Evolutionary conservation across 2,329 filamentous ascomycete genomes (phyloP).

Genomic region (Septoria linicola): DNA sequence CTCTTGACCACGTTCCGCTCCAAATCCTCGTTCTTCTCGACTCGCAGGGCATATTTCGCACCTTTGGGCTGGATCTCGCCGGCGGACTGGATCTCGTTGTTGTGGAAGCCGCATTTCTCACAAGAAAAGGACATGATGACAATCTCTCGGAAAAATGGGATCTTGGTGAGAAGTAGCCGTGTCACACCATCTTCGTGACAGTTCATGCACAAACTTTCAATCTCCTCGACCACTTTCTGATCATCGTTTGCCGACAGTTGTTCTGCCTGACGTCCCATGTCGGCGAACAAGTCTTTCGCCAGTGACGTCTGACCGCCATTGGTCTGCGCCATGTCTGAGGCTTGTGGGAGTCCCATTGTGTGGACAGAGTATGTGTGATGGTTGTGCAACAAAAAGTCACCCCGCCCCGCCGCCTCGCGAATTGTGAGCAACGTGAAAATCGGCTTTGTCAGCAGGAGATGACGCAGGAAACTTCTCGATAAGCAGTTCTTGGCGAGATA

Average conservation of each 20-base stretch:
- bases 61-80: constrained; percentile 90
- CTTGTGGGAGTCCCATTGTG: constrained; percentile 18
- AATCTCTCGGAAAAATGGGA: constrained; percentile 96
- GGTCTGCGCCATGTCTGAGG: constrained; percentile 19
- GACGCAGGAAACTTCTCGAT: no score
- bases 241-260: constrained; percentile 46
- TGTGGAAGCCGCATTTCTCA: constrained; percentile 81
- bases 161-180: constrained; percentile 80
- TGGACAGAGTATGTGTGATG: not conserved
- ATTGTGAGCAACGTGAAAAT: no score
- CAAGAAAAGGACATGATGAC: constrained; percentile 97
- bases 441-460: no score
- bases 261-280: constrained; percentile 45
- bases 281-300: constrained; percentile 52
- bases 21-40: constrained; percentile 72
- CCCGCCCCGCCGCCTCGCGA: no score
- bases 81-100: constrained; percentile 91
- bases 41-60: constrained; percentile 75
- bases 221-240: constrained; percentile 54
- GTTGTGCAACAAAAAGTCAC: no score
- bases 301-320: constrained; percentile 28
- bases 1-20: constrained; percentile 88
- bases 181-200: constrained; percentile 67
- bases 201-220: constrained; percentile 57
- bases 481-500: no score